Evolutionary conservation across 164 flowering plant species (phyloP).

Genomic region (Hamamelis virginiana): DNA sequence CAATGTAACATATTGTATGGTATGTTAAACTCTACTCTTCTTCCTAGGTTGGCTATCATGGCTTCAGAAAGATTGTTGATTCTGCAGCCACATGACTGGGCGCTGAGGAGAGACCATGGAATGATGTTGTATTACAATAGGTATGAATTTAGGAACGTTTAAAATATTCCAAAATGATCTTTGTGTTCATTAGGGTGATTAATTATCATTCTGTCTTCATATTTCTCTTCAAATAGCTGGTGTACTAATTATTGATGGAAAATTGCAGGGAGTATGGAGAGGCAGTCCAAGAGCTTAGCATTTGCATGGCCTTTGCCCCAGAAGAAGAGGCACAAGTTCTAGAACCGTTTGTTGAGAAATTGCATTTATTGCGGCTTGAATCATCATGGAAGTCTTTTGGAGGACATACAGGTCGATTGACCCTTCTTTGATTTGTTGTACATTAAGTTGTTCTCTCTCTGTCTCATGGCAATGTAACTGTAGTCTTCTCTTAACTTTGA

Average conservation of each 20-base stretch:
- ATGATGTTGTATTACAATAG: slow-evolving; percentile 64
- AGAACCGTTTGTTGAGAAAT: slow-evolving; percentile 69
- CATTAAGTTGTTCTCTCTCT: not conserved
- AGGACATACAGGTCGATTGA: slow-evolving; percentile 32
- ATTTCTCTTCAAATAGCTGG: not conserved
- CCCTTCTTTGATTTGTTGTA: slow-evolving; percentile 34
- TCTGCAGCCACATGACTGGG: slow-evolving; percentile 78
- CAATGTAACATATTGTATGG: not conserved
- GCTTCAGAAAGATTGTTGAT: slow-evolving; percentile 70
- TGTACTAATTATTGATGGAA: not conserved
- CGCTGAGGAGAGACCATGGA: slow-evolving; percentile 73
- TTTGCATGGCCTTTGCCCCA: slow-evolving; percentile 82
- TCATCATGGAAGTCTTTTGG: slow-evolving; percentile 59
- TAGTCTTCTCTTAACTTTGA: no score
- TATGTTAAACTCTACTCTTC: not conserved
- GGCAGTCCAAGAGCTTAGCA: slow-evolving; percentile 81
- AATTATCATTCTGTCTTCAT: not conserved
- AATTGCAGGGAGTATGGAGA: slow-evolving; percentile 48
- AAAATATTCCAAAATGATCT: not conserved
- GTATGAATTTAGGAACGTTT: slow-evolving; percentile 20
- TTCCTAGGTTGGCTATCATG: slow-evolving; percentile 63
- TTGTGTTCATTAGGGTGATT: not conserved
- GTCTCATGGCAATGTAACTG: no score
- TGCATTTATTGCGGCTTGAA: slow-evolving; percentile 65
- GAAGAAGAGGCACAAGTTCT: slow-evolving; percentile 65